phyloP scores from a whole-genome alignment of 1,284 basidiomycete genomes.

The Cryptococcus wingfieldii region DNA sequence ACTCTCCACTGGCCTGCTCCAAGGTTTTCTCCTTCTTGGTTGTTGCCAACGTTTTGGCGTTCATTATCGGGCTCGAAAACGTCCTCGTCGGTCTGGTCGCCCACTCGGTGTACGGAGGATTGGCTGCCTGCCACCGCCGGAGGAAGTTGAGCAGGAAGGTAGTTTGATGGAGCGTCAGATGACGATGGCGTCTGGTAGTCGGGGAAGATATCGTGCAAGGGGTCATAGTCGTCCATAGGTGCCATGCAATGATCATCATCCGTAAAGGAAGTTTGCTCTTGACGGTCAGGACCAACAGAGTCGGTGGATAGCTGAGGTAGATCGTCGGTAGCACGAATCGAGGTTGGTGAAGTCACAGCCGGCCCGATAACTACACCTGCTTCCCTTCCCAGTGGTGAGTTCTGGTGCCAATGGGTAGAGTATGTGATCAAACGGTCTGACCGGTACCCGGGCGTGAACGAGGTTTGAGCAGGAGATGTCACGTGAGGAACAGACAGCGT shows the following conservation, averaged over 20 bases:
- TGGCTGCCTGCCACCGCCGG: background rate
- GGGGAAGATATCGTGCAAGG: background rate
- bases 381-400: background rate
- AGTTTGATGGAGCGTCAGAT: background rate
- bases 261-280: background rate
- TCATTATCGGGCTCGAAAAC: background rate
- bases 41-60: background rate
- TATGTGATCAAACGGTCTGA: background rate
- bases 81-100: too few species aligned
- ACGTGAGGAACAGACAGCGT: too few species aligned
- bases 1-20: conserved; percentile 32
- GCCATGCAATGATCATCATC: background rate
- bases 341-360: background rate
- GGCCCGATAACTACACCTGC: too few species aligned
- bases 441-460: too few species aligned
- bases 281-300: background rate
- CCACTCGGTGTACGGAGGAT: background rate
- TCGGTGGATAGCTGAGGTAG: background rate
- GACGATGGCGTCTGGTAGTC: background rate
- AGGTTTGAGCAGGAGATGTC: too few species aligned
- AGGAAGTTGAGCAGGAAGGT: too few species aligned
- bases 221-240: background rate
- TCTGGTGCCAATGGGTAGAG: background rate
- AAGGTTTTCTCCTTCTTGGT: conserved; percentile 1
- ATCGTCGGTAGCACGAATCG: background rate